Evolutionary conservation across 2,329 filamentous ascomycete species (phyloP), one percentile per base, ranked within the genome.

Genomic region (Dactylellina drechsleri): DNA sequence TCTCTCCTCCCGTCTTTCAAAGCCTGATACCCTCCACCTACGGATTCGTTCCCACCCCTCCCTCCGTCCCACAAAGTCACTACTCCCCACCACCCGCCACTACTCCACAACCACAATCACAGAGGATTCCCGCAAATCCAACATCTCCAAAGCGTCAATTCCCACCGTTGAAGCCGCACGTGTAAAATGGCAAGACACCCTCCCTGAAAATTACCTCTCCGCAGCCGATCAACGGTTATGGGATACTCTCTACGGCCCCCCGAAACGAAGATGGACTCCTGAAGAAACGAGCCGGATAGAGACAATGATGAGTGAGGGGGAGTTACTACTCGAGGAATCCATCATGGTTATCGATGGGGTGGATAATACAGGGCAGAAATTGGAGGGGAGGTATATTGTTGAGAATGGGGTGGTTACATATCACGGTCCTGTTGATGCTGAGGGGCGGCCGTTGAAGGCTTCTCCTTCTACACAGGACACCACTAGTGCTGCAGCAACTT

Each of bases 231-330:
- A 61, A 23, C 15, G 70, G 23, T 18, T 74, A 16, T 74, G 70
- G 70, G 54, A 62, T 53, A 74, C 70, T 13, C 62, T 74, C 8
- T 74, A 74, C 41, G 70, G 70, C 16, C 49, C 58, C 15, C 70
- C 70, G 16, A 74, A 62, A 26, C 56, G 70, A 5, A 16, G 23
- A 28, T 74, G 70, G 70, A 52, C 16, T n/a, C 20, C n/a, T 7
- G 41, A 74, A n/a, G 70, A 74, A 40, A 56, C 70, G 0, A 16
- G 10, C 13, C 56, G 57, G 36, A 74, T 74, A 10, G 70, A 74
- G 18, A 26, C 23, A n/a, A 62, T 74, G 43, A 49, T 74, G 41
- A 45, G n/a, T 31, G 4, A 10, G 2, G 70, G 67, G 18, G 70
- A 62, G 28, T 36, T 74, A 16, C 45, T 74, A 43, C 54, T 74